phyloP scores from a whole-genome alignment of 768 basidiomycete genomes.

The Bullera alba region DNA sequence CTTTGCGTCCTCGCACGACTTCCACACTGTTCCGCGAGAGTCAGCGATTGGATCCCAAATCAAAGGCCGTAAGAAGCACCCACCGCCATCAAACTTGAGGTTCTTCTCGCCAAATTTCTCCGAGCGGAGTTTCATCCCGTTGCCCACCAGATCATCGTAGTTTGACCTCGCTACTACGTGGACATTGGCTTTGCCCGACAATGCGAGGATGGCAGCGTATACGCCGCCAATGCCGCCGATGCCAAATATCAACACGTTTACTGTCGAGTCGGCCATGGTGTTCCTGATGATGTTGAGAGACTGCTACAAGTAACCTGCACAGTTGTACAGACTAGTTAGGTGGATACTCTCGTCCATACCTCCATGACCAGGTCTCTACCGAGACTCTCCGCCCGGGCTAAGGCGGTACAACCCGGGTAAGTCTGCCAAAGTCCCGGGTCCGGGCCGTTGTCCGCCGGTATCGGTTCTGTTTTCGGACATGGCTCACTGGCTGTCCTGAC shows the following conservation, averaged over 20 bases:
- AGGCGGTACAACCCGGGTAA: no score
- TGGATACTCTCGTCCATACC: no score
- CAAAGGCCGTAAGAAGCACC: constrained; percentile 1
- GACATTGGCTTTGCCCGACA: constrained; percentile 34
- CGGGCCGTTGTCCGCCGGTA: no score
- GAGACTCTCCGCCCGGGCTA: no score
- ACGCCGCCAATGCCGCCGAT: constrained; percentile 43
- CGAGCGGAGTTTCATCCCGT: constrained; percentile 31
- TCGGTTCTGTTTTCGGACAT: no score
- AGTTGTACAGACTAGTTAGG: background rate
- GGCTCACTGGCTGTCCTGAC: no score
- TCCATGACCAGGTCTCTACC: no score
- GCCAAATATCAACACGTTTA: constrained; percentile 39
- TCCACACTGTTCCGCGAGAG: constrained; percentile 19
- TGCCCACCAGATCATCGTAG: constrained; percentile 29
- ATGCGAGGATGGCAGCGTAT: constrained; percentile 39
- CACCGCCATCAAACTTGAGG: constrained; percentile 39
- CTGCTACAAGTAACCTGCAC: no score
- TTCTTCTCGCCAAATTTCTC: constrained; percentile 33
- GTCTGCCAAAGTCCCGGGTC: no score
- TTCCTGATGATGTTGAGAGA: no score
- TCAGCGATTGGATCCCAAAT: background rate
- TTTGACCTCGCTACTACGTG: constrained; percentile 41
- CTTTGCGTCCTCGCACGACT: constrained; percentile 35
- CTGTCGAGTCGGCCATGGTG: constrained; percentile 14